Base-by-base conservation (phyloP, 306 rosid genomes). In the Dicorynia guianensis region DNA sequence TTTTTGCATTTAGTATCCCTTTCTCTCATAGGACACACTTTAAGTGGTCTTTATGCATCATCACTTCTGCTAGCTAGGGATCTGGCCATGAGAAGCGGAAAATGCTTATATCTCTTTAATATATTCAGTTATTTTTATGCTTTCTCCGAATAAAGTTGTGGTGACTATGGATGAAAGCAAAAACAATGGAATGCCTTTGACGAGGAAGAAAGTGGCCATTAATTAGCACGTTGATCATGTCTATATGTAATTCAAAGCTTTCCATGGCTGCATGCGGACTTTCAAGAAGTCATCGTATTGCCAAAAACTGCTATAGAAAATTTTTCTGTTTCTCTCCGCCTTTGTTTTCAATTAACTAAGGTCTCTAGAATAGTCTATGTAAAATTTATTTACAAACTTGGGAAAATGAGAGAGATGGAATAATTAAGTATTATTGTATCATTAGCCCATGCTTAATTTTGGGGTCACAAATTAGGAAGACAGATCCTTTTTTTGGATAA, bases 181-280 rank as follows among this genome's bases (percentile, higher is more conserved):
- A 38, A 46, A 1, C 63, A 49, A 48, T 14, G 17, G 7, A 53
- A 42, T 50, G 14, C 63, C 53, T 35, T 50, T 74, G 63, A 62
- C 71, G 38, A 74, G 62, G 7, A 3, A 12, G 19, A 12, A 12
- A 49, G 62, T 13, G 44, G 48, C 35, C 48, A 60, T 48, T 47
- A 73, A 73, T 47, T 17, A 13, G 15, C 6, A 17, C 13, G 53
- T 36, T 19, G 61, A 61, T 61, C 4, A 73, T 49, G 46, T 63
- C 53, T 12, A 19, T 49, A 17, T 0, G 19, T 6, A 11, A 13
- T 17, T 33, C 36, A 48, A 17, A 48, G 8, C 5, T 4, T 19
- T 63, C 71, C 54, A 63, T 38, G 39, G 44, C 15, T 39, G 11
- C 39, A 63, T 39, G 11, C 39, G 71, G 79, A 74, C 79, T 74